These are phyloP conservation scores for Linnemannia hyalina DNA, from an alignment of 192 early-diverging fungal species.

Conservation along the genomic window DNA sequence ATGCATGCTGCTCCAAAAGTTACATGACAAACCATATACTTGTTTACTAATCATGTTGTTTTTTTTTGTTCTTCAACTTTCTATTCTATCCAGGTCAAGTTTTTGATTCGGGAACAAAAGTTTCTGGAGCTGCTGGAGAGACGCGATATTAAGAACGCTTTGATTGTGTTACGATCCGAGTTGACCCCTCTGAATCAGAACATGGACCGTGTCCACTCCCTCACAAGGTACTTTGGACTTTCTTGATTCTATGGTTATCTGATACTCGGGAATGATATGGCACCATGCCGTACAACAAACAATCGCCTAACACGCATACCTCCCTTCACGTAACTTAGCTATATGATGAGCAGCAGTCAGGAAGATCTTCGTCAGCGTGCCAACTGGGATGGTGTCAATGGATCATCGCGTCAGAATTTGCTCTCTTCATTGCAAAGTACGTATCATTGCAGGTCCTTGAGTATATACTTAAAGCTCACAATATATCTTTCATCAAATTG, in stretches of 20 bases:
- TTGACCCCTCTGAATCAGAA: slow-evolving; percentile 79
- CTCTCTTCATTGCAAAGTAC: slow-evolving; percentile 78
- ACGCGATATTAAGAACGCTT: slow-evolving; percentile 76
- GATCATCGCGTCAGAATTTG: slow-evolving; percentile 73
- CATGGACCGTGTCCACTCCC: slow-evolving; percentile 75
- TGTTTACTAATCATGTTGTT: neutral
- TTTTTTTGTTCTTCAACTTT: neutral
- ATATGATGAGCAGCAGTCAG: slow-evolving; percentile 75
- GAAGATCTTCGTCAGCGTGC: slow-evolving; percentile 78
- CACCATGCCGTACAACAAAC: neutral
- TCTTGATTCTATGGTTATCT: neutral
- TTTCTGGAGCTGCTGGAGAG: slow-evolving; percentile 90
- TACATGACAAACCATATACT: neutral
- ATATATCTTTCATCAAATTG: neutral
- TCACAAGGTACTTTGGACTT: slow-evolving; percentile 75
- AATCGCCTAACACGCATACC: slow-evolving; percentile 10
- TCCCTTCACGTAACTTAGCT: slow-evolving; percentile 53
- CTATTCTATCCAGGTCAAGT: slow-evolving; percentile 59
- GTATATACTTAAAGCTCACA: neutral
- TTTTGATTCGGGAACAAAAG: slow-evolving; percentile 90
- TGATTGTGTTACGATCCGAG: slow-evolving; percentile 84
- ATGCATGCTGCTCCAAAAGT: neutral
- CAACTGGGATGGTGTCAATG: slow-evolving; percentile 85
- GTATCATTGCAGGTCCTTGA: neutral
- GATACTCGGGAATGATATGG: slow-evolving; percentile 31